Evolutionary conservation across 805 yeast genomes (phyloP).

Genomic region (Hanseniaspora mollemarum): DNA sequence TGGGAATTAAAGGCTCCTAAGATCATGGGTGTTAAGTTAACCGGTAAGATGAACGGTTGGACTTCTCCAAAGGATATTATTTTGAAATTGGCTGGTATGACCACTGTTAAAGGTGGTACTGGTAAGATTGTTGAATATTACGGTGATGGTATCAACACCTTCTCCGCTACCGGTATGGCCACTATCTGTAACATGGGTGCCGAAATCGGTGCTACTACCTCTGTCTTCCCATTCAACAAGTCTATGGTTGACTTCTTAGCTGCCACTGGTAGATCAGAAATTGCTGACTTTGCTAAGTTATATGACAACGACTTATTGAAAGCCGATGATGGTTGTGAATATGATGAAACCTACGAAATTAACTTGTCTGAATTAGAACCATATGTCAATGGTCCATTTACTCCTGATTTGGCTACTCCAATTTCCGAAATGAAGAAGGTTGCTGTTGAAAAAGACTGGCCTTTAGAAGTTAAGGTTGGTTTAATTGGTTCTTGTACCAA

Average conservation of each 20-base stretch:
- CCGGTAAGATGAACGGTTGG: conserved; percentile 91
- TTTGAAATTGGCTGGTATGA: conserved; percentile 81
- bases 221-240: conserved; percentile 91
- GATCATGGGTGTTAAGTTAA: conserved; percentile 85
- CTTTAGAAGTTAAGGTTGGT: conserved; percentile 83
- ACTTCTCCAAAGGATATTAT: conserved; percentile 94
- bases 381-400: conserved; percentile 93
- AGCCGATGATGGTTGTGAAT: conserved; percentile 88
- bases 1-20: conserved; percentile 98
- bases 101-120: conserved; percentile 97
- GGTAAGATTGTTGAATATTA: conserved; percentile 93
- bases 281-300: conserved; percentile 66
- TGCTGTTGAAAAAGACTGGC: conserved; percentile 83
- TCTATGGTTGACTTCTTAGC: conserved; percentile 76
- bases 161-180: conserved; percentile 98
- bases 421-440: conserved; percentile 75
- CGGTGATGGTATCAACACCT: conserved; percentile 86
- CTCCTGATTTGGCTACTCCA: conserved; percentile 96
- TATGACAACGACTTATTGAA: conserved; percentile 58
- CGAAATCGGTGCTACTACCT: conserved; percentile 96
- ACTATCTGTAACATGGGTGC: conserved; percentile 99
- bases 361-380: conserved; percentile 87
- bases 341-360: conserved; percentile 85
- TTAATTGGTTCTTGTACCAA: conserved; percentile 97
- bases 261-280: conserved; percentile 76